Percentiles rank a stretch among this genome's conserved stretches.
phyloP scores from a whole-genome alignment of 768 basidiomycete genomes.

The Leccinellum luteum region DNA sequence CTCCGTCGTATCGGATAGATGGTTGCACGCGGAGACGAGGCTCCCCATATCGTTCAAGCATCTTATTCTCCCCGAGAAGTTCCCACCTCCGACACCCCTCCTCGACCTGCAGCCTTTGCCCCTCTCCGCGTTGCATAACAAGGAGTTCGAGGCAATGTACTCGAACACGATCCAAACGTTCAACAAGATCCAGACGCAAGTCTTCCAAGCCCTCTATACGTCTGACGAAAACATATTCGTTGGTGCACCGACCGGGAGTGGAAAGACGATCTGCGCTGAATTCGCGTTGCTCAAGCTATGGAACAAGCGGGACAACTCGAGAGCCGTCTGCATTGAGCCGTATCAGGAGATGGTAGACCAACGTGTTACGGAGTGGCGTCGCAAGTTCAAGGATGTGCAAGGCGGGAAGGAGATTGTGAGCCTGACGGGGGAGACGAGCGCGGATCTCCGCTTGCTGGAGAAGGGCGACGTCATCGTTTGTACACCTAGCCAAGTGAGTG shows the following conservation, averaged over 20 bases:
- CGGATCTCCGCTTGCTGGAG: constrained; percentile 85
- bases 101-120: constrained; percentile 92
- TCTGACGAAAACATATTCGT: constrained; percentile 97
- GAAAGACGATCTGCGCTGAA: constrained; percentile 97
- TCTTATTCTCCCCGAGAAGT: constrained; percentile 94
- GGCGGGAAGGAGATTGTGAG: constrained; percentile 94
- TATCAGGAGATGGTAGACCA: constrained; percentile 97
- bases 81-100: constrained; percentile 88
- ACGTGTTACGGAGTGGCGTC: constrained; percentile 84
- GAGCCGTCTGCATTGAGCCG: constrained; percentile 94
- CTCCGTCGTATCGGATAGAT: constrained; percentile 90
- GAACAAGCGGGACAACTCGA: constrained; percentile 77
- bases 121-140: constrained; percentile 88
- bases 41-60: constrained; percentile 97
- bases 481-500: constrained; percentile 81
- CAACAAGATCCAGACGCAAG: constrained; percentile 99
- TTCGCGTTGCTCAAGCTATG: constrained; percentile 94
- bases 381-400: constrained; percentile 78
- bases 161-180: constrained; percentile 76
- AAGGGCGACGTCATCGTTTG: constrained; percentile 93
- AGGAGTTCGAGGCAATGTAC: constrained; percentile 88
- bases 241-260: constrained; percentile 94
- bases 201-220: constrained; percentile 96
- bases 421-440: constrained; percentile 90
- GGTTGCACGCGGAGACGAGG: constrained; percentile 93